Percentiles rank a stretch among this genome's conserved stretches.
These are phyloP conservation scores for Apiosordaria backusii DNA, from an alignment of 495 filamentous ascomycete species.

Conservation along the genomic window DNA sequence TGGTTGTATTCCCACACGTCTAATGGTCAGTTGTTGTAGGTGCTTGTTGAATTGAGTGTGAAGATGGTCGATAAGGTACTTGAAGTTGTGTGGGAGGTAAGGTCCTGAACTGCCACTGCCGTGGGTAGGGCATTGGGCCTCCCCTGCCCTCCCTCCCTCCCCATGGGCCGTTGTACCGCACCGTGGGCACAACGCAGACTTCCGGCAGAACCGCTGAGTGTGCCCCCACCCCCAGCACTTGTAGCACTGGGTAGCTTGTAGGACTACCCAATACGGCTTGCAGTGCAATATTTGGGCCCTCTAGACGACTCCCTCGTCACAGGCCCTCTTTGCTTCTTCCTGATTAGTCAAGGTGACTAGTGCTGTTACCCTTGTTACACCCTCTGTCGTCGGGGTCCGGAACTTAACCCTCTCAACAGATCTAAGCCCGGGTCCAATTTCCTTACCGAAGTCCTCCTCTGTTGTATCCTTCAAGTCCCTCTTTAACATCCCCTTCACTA, in stretches of 20 bases:
- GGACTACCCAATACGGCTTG: background rate
- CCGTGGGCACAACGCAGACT: background rate
- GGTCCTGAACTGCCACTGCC: too few species aligned
- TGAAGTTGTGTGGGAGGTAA: too few species aligned
- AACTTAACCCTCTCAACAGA: too few species aligned
- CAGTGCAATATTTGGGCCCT: background rate
- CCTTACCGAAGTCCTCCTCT: too few species aligned
- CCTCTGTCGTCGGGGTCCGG: background rate
- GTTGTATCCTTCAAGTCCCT: too few species aligned
- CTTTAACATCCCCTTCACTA: too few species aligned
- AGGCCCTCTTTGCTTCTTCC: background rate
- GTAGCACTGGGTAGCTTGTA: background rate
- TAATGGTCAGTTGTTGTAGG: too few species aligned
- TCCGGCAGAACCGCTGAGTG: background rate
- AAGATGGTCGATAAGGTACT: too few species aligned
- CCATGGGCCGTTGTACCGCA: background rate
- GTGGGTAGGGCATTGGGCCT: background rate
- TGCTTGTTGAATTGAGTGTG: too few species aligned
- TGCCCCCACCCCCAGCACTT: background rate
- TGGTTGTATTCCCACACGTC: too few species aligned
- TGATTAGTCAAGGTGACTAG: background rate
- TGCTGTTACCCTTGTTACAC: background rate
- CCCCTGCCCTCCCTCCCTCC: background rate
- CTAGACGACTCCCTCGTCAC: background rate
- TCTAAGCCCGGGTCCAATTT: too few species aligned